These are phyloP conservation scores for Kwoniella dendrophila DNA, from an alignment of 768 basidiomycete species.

Conservation along the genomic window DNA sequence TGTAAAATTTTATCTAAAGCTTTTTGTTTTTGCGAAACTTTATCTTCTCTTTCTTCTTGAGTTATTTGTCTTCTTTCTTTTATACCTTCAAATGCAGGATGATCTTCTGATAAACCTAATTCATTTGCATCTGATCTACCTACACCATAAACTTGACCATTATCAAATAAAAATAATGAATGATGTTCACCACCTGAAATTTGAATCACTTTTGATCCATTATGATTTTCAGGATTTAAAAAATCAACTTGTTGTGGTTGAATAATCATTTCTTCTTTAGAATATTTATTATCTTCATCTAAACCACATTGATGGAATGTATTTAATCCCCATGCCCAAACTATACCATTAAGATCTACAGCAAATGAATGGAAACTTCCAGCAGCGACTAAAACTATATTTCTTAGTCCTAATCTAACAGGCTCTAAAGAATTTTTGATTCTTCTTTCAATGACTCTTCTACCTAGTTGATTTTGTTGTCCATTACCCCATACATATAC, in stretches of 20 bases:
- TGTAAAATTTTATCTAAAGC: constrained; percentile 30
- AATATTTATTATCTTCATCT: constrained; percentile 54
- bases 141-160: constrained; percentile 81
- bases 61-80: constrained; percentile 46
- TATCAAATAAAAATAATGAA: constrained; percentile 79
- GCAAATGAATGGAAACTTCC: constrained; percentile 89
- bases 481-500: constrained; percentile 90
- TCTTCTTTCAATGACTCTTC: constrained; percentile 82
- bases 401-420: constrained; percentile 78
- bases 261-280: constrained; percentile 58
- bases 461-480: constrained; percentile 86
- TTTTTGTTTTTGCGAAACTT: constrained; percentile 30
- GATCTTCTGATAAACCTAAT: constrained; percentile 65
- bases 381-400: constrained; percentile 72
- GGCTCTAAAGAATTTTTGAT: constrained; percentile 87
- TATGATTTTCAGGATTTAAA: constrained; percentile 52
- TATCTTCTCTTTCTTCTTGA: constrained; percentile 37
- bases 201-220: constrained; percentile 60
- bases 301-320: constrained; percentile 71
- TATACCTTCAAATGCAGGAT: constrained; percentile 53
- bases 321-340: constrained; percentile 97
- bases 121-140: constrained; percentile 84
- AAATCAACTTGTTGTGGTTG: constrained; percentile 61
- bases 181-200: constrained; percentile 78
- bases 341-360: constrained; percentile 75